Evolutionary conservation across 2,329 filamentous ascomycete genomes (phyloP).

Genomic region (Botryotinia globosa): DNA sequence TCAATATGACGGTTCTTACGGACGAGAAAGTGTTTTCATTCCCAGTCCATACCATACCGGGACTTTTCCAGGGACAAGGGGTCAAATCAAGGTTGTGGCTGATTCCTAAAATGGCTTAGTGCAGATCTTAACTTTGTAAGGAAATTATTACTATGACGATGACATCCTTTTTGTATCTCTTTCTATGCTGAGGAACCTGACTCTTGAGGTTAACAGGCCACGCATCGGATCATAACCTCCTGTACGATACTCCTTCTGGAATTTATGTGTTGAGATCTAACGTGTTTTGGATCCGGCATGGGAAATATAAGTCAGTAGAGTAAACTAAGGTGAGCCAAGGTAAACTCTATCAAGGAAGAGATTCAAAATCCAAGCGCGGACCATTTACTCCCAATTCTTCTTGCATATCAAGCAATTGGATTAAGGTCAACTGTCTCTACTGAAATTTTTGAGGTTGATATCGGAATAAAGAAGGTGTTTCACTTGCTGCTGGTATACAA

Average conservation of each 20-base stretch:
- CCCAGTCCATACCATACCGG: neutral
- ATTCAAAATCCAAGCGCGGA: neutral
- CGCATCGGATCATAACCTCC: neutral
- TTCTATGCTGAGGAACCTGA: neutral
- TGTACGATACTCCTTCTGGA: neutral
- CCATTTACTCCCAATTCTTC: slow-evolving; percentile 5
- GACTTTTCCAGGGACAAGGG: neutral
- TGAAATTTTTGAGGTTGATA: neutral
- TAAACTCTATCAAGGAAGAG: neutral
- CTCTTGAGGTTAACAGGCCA: neutral
- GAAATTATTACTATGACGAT: neutral
- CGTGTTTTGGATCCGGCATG: neutral
- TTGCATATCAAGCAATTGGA: neutral
- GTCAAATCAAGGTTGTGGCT: slow-evolving; percentile 13
- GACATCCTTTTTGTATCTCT: neutral
- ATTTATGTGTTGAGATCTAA: neutral
- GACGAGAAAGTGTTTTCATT: neutral
- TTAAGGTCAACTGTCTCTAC: neutral
- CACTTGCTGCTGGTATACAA: neutral
- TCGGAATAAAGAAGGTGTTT: neutral
- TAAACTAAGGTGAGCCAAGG: slow-evolving; percentile 6
- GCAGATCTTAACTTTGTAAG: neutral
- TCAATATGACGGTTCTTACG: neutral
- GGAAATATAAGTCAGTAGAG: neutral
- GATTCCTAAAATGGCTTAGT: neutral